phyloP scores from a whole-genome alignment of 2,329 filamentous ascomycete genomes.

The Aspergillus unguis region DNA sequence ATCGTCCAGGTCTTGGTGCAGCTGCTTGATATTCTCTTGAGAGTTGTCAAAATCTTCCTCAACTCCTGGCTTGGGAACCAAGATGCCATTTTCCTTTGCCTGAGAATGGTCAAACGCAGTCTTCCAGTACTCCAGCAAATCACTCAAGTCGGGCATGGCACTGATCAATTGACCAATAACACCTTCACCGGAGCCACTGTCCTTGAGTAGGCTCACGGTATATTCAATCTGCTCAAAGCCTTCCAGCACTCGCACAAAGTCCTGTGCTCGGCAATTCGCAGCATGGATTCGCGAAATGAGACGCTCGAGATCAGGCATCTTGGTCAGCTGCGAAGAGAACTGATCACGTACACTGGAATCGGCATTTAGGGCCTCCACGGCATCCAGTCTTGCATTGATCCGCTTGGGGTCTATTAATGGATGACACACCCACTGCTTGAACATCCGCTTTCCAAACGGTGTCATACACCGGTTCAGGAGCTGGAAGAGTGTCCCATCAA shows the following conservation, averaged over 20 bases:
- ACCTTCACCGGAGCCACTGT: slow-evolving; percentile 72
- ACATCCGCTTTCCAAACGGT: slow-evolving; percentile 92
- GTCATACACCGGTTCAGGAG: slow-evolving; percentile 93
- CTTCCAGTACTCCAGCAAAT: slow-evolving; percentile 78
- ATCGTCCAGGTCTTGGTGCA: slow-evolving; percentile 68
- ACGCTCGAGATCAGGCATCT: slow-evolving; percentile 90
- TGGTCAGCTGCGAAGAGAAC: slow-evolving; percentile 82
- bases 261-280: slow-evolving; percentile 80
- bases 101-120: slow-evolving; percentile 81
- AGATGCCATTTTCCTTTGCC: slow-evolving; percentile 72
- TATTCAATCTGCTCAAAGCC: slow-evolving; percentile 98
- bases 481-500: slow-evolving; percentile 82
- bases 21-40: slow-evolving; percentile 68
- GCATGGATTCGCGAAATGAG: slow-evolving; percentile 94
- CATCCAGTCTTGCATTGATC: slow-evolving; percentile 92
- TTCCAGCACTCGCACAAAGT: slow-evolving; percentile 90
- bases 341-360: slow-evolving; percentile 77
- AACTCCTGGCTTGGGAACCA: slow-evolving; percentile 81
- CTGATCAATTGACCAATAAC: slow-evolving; percentile 79
- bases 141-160: slow-evolving; percentile 78
- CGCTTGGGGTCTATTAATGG: slow-evolving; percentile 79
- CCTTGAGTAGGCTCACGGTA: slow-evolving; percentile 74
- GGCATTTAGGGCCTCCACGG: slow-evolving; percentile 86
- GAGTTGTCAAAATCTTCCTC: slow-evolving; percentile 91
- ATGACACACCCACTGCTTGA: slow-evolving; percentile 96